Evolutionary conservation across 345 rosid species (phyloP), one percentile per base, ranked within the genome.

Genomic region (Lepidium didymum): DNA sequence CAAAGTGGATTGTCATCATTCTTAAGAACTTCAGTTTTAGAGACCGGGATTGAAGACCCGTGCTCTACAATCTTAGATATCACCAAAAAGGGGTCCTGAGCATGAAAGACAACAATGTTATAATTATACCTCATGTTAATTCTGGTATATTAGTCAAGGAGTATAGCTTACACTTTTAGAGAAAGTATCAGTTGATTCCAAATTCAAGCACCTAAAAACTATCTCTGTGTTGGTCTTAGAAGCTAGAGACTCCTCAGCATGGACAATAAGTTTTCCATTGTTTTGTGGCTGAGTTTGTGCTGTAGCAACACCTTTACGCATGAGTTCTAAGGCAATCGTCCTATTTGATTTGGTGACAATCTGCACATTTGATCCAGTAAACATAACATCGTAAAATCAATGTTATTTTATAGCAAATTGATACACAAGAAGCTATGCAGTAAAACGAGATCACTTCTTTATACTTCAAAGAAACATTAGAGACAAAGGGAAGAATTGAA

Each of bases 21-120:
- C 85, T 85, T 88, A 37, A 90, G 56, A 64, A 90, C 94, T 79
- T 93, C 96, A 27, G 98, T 88, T 80, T 88, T 93, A 50, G 93
- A 88, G 19, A 93, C 89, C 35, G 97, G 89, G 69, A 93, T 84
- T 15, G 85, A 70, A 38, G 14, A 19, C 67, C 89, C 90, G 35
- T 52, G 77, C 80, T 90, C 94, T 36, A 77, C 85, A 37, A 80
- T 62, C 85, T 85, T 93, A 43, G 97, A 93, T 76, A 93, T 81
- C n/a, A 90, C 80, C 82, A 93, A 71, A 75, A 93, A 93, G 2
- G 98, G 90, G 36, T 93, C 96, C 98, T 93, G 78, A 75, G 25
- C 66, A 58, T n/a, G 49, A n/a, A 10, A 8, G 5, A 21, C 47
- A 38, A 57, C 63, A 58, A 13, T 25, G 41, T 68, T 29, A 75